These are phyloP conservation scores for Somion occarium DNA, from an alignment of 1,284 basidiomycete species.

Conservation along the genomic window DNA sequence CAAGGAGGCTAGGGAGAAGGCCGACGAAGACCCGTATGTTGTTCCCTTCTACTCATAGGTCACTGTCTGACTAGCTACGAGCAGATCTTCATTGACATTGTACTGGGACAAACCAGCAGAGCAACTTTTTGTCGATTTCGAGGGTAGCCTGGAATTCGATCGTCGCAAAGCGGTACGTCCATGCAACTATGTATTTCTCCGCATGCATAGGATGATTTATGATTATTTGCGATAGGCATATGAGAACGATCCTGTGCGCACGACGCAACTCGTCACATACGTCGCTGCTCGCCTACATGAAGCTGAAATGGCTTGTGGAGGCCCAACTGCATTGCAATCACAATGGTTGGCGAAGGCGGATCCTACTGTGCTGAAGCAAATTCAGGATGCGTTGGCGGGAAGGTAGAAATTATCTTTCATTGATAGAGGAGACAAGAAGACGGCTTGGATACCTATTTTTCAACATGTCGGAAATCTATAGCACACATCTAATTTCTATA, in stretches of 20 bases:
- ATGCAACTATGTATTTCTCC: background rate
- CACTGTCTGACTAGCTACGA: background rate
- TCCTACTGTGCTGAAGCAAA: slow-evolving; percentile 61
- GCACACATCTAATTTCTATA: background rate
- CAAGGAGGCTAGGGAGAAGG: slow-evolving; percentile 56
- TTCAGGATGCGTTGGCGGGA: slow-evolving; percentile 43
- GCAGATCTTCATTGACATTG: slow-evolving; percentile 1
- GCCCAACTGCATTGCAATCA: slow-evolving; percentile 51
- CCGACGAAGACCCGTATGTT: slow-evolving; percentile 34
- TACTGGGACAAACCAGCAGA: slow-evolving; percentile 64
- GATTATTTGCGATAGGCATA: slow-evolving; percentile 44
- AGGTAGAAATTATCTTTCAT: background rate
- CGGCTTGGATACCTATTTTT: too few species aligned
- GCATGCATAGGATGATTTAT: too few species aligned
- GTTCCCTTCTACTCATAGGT: background rate
- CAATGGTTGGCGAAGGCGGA: slow-evolving; percentile 63
- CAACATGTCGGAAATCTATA: too few species aligned
- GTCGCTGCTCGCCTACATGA: slow-evolving; percentile 54
- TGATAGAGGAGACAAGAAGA: too few species aligned
- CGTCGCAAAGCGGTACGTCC: slow-evolving; percentile 56
- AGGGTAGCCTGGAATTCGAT: slow-evolving; percentile 64
- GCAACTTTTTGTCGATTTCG: slow-evolving; percentile 51
- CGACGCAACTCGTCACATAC: slow-evolving; percentile 52
- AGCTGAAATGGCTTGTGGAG: slow-evolving; percentile 52
- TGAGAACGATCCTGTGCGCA: slow-evolving; percentile 65